phyloP scores from a whole-genome alignment of 2,329 filamentous ascomycete genomes.

The Fusarium devonianum region DNA sequence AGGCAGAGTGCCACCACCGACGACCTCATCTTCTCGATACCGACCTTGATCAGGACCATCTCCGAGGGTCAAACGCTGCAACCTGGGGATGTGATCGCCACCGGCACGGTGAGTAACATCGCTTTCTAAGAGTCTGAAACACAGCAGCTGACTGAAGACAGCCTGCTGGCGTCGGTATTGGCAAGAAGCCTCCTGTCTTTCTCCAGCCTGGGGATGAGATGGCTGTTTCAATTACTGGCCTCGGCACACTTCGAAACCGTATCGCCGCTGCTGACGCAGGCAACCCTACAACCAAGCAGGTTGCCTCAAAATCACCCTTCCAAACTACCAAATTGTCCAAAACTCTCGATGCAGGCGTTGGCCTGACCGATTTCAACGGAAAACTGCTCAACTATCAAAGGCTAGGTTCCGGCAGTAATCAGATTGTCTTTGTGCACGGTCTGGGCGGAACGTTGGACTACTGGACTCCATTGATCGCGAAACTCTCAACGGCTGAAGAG shows the following conservation, averaged over 20 bases:
- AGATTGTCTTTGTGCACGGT: conserved; percentile 62
- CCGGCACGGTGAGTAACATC: conserved; percentile 45
- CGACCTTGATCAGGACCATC: conserved; percentile 51
- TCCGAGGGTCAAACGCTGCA: conserved; percentile 53
- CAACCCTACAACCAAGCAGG: not conserved
- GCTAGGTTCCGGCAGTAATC: conserved; percentile 35
- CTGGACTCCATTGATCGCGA: conserved; percentile 54
- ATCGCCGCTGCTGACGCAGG: conserved; percentile 5
- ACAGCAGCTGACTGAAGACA: conserved; percentile 1
- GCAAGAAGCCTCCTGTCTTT: conserved; percentile 49
- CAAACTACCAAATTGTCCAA: conserved; percentile 25
- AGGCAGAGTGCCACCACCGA: conserved; percentile 54
- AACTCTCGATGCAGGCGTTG: conserved; percentile 23
- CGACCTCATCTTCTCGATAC: conserved; percentile 56
- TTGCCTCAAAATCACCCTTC: conserved; percentile 11
- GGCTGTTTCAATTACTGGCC: conserved; percentile 42
- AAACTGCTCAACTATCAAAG: conserved; percentile 52
- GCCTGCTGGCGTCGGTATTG: conserved; percentile 57
- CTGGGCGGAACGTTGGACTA: conserved; percentile 56
- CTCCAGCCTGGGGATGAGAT: conserved; percentile 52
- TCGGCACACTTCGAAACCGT: conserved; percentile 28
- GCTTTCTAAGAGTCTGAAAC: not conserved
- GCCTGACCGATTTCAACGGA: conserved; percentile 48
- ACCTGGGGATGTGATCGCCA: conserved; percentile 55
- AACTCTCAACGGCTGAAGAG: conserved; percentile 29